Percentiles rank a stretch among this genome's conserved stretches.
These are phyloP conservation scores for Apiotrichum domesticum DNA, from an alignment of 1,284 basidiomycete species.

Conservation along the genomic window DNA sequence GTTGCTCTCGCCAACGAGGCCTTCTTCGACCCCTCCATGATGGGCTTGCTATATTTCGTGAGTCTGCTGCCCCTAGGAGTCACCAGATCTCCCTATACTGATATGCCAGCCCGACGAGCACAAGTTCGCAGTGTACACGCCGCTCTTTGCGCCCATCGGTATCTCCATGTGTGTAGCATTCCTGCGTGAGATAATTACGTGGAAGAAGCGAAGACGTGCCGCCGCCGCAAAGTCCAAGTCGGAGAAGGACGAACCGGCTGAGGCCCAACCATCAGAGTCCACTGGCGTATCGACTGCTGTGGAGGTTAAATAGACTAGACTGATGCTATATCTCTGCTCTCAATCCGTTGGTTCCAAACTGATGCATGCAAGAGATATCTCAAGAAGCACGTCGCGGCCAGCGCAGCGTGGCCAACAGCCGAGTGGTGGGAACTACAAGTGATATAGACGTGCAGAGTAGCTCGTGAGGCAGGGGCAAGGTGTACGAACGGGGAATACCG, in stretches of 20 bases:
- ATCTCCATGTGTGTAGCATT: slow-evolving; percentile 73
- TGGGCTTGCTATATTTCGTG: slow-evolving; percentile 86
- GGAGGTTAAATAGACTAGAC: neutral
- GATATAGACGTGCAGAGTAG: too few species aligned
- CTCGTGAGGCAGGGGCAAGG: neutral
- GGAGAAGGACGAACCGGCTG: neutral
- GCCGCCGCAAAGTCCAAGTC: neutral
- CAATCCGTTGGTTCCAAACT: neutral
- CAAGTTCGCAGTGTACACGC: slow-evolving; percentile 89
- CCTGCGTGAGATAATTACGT: slow-evolving; percentile 61
- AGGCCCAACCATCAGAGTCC: neutral
- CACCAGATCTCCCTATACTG: neutral
- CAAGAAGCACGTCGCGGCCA: slow-evolving; percentile 3
- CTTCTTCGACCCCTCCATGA: slow-evolving; percentile 95
- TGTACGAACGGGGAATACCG: neutral
- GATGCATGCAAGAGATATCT: slow-evolving; percentile 5
- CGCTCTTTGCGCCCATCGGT: slow-evolving; percentile 79
- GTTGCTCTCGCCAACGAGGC: slow-evolving; percentile 72
- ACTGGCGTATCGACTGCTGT: neutral
- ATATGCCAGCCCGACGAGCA: slow-evolving; percentile 66
- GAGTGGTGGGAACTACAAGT: neutral
- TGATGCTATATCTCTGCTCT: too few species aligned
- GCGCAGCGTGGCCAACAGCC: slow-evolving; percentile 1
- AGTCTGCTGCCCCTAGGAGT: slow-evolving; percentile 10
- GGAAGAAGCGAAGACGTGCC: slow-evolving; percentile 45